Conservation (phyloP, 768 basidiomycete species). For the Naganishia randhawae region DNA sequence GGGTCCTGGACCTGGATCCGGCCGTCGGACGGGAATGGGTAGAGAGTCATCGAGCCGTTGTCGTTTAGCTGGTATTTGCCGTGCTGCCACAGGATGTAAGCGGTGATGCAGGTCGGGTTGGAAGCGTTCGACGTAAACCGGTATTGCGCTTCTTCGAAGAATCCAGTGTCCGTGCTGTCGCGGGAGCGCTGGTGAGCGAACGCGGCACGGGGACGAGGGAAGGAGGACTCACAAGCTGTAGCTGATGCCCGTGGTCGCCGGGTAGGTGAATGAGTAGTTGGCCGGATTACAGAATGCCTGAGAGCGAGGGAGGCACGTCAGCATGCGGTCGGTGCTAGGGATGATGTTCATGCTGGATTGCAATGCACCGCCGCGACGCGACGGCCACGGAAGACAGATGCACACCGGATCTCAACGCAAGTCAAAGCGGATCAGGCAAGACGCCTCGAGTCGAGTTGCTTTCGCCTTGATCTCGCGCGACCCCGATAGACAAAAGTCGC, state of each 20-base stretch:
- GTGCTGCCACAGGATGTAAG: conserved; percentile 83
- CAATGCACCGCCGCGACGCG: no score
- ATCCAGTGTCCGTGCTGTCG: conserved; percentile 65
- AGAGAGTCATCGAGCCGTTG: conserved; percentile 76
- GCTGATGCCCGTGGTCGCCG: conserved; percentile 76
- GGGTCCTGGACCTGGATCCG: conserved; percentile 93
- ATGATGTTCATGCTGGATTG: no score
- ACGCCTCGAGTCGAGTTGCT: no score
- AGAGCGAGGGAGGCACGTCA: conserved; percentile 14
- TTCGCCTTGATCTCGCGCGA: no score
- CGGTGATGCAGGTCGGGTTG: conserved; percentile 82
- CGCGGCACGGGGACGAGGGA: conserved; percentile 10
- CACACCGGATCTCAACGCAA: no score
- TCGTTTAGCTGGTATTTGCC: conserved; percentile 65
- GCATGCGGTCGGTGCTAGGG: no score
- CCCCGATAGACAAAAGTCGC: no score
- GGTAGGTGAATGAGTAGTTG: conserved; percentile 77
- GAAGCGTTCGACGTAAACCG: conserved; percentile 81
- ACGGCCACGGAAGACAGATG: no score
- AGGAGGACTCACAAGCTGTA: conserved; percentile 72
- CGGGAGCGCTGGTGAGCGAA: not conserved
- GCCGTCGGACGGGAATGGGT: conserved; percentile 72
- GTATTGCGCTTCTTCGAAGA: conserved; percentile 86
- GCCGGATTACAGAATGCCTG: conserved; percentile 82
- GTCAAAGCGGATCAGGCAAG: no score